A percentile compares a stretch with the other conserved stretches of the same genome.
These are phyloP conservation scores for Colletotrichum falcatum DNA, from an alignment of 2,329 filamentous ascomycete species.

Conservation along the genomic window DNA sequence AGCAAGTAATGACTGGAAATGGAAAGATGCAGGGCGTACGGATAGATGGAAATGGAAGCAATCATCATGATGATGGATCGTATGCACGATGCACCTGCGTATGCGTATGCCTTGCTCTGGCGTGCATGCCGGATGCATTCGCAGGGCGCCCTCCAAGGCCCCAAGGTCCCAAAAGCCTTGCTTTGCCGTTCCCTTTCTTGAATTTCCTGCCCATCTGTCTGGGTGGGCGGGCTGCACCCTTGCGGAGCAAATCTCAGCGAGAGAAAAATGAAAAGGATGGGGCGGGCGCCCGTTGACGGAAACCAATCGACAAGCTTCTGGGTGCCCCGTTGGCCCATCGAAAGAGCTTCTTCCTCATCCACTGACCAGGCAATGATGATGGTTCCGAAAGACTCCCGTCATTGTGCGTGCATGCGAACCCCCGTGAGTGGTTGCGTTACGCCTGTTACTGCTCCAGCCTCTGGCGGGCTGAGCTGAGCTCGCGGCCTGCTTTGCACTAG, in stretches of 20 bases:
- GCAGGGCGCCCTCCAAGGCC: not conserved
- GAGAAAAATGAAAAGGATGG: not conserved
- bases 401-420: constrained; percentile 14
- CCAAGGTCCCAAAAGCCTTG: not conserved
- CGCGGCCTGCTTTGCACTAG: no score
- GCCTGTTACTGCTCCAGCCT: not conserved
- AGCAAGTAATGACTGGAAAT: not conserved
- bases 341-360: not conserved
- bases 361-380: not conserved
- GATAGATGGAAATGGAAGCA: not conserved
- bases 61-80: not conserved
- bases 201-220: not conserved
- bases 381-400: constrained; percentile 18
- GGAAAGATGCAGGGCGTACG: not conserved
- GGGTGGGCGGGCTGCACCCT: not conserved
- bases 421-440: constrained; percentile 8
- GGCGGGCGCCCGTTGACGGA: not conserved
- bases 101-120: constrained; percentile 6
- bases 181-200: not conserved
- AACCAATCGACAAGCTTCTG: not conserved
- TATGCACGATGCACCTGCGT: constrained; percentile 3
- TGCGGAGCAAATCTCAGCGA: constrained; percentile 15
- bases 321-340: not conserved
- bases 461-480: no score
- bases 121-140: not conserved